Percentiles rank a stretch among this genome's conserved stretches.
Evolutionary conservation across 257 asterid genomes (phyloP).

Genomic region (Solanum neorickii): DNA sequence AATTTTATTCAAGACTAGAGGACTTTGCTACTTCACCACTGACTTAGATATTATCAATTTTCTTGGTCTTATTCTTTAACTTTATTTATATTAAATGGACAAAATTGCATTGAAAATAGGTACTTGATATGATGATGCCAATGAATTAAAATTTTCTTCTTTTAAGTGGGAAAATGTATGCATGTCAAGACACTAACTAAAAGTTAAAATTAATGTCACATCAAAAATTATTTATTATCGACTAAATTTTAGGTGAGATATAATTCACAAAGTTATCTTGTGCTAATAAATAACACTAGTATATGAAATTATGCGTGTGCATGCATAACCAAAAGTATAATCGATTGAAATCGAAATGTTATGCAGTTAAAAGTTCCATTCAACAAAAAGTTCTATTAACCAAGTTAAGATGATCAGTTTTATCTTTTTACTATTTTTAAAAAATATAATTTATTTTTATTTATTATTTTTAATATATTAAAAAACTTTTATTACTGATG

Average conservation of each 20-base stretch:
- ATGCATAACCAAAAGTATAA: neutral
- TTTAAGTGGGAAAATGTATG: neutral
- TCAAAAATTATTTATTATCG: neutral
- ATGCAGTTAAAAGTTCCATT: neutral
- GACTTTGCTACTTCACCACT: neutral
- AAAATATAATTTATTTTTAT: neutral
- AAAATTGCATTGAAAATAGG: neutral
- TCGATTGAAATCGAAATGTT: neutral
- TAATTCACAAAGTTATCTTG: neutral
- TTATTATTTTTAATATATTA: too few species aligned
- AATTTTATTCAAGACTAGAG: neutral
- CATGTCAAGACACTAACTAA: neutral
- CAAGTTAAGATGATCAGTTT: neutral
- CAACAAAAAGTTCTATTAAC: neutral
- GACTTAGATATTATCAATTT: neutral
- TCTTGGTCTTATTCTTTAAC: neutral
- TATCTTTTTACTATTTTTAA: too few species aligned
- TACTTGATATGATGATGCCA: neutral
- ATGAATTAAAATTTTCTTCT: neutral
- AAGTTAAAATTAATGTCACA: neutral
- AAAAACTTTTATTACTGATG: too few species aligned
- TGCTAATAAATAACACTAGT: neutral
- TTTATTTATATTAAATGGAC: neutral
- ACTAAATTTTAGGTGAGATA: neutral
- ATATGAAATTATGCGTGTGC: neutral